These are phyloP conservation scores for Candida tropicalis DNA, from an alignment of 1,139 yeast species.

Conservation along the genomic window DNA sequence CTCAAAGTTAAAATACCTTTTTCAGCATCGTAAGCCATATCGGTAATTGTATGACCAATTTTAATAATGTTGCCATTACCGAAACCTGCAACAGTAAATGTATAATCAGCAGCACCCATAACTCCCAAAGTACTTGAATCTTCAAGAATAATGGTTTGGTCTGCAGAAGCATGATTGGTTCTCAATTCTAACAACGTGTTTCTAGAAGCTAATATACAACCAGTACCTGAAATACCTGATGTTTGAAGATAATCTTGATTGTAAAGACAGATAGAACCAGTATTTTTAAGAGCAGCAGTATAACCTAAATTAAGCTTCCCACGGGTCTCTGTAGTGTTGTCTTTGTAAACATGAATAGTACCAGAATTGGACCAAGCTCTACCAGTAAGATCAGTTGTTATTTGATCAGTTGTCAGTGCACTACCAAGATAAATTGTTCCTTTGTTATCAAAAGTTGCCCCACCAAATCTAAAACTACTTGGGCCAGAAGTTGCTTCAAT, in stretches of 20 bases:
- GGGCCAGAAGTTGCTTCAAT: background rate
- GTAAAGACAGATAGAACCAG: background rate
- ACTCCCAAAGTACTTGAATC: background rate
- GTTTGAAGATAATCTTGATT: background rate
- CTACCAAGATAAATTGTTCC: background rate
- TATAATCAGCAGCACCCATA: background rate
- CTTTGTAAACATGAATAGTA: background rate
- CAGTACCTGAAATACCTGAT: background rate
- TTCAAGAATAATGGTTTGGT: background rate
- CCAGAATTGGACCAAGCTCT: background rate
- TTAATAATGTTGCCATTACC: background rate
- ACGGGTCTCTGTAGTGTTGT: background rate
- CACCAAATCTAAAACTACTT: background rate
- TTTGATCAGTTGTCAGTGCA: background rate
- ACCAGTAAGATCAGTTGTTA: background rate
- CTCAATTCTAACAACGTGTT: background rate
- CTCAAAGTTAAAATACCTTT: background rate
- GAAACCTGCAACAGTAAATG: background rate
- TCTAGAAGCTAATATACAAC: background rate
- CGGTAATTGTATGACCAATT: background rate
- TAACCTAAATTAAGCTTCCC: background rate
- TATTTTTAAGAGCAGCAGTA: background rate
- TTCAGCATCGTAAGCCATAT: background rate
- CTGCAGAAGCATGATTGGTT: background rate
- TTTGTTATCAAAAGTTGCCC: background rate